These are phyloP conservation scores for Penicillium turbatum DNA, from an alignment of 495 filamentous ascomycete genomes.

Conservation along the genomic window DNA sequence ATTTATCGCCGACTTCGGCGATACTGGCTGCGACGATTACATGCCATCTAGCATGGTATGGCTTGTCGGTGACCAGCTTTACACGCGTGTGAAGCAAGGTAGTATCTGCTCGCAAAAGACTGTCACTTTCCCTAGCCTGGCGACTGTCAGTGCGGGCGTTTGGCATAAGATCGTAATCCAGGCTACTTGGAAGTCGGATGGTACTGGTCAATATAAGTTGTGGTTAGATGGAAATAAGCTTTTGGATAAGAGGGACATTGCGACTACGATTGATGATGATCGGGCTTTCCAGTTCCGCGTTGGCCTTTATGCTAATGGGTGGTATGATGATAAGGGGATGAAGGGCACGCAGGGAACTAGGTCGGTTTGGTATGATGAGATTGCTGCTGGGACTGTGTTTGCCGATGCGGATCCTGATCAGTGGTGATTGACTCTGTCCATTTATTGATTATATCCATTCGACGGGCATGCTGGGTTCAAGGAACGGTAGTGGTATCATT, in stretches of 20 bases:
- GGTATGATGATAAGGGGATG: constrained; percentile 45
- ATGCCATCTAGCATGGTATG: constrained; percentile 55
- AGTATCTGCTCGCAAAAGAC: constrained; percentile 38
- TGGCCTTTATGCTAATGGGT: constrained; percentile 54
- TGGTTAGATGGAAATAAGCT: constrained; percentile 51
- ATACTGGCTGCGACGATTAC: constrained; percentile 46
- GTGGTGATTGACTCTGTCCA: not conserved
- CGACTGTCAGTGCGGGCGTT: constrained; percentile 38
- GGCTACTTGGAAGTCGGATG: constrained; percentile 45
- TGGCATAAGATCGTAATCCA: constrained; percentile 52
- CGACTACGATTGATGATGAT: constrained; percentile 45
- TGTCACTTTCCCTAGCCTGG: constrained; percentile 27
- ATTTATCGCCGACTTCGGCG: constrained; percentile 52
- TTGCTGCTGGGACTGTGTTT: constrained; percentile 45
- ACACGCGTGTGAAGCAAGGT: constrained; percentile 45
- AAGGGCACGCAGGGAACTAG: constrained; percentile 46
- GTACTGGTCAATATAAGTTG: constrained; percentile 45
- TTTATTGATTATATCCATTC: not conserved
- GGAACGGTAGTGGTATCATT: not conserved
- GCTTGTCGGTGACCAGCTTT: constrained; percentile 44
- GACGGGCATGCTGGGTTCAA: not conserved
- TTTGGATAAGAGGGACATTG: constrained; percentile 35
- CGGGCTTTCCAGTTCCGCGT: constrained; percentile 49
- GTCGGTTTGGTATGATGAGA: constrained; percentile 53
- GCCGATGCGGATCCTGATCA: constrained; percentile 40